Conservation (phyloP, 441 rosid species). For the Erysimum pusillum region DNA sequence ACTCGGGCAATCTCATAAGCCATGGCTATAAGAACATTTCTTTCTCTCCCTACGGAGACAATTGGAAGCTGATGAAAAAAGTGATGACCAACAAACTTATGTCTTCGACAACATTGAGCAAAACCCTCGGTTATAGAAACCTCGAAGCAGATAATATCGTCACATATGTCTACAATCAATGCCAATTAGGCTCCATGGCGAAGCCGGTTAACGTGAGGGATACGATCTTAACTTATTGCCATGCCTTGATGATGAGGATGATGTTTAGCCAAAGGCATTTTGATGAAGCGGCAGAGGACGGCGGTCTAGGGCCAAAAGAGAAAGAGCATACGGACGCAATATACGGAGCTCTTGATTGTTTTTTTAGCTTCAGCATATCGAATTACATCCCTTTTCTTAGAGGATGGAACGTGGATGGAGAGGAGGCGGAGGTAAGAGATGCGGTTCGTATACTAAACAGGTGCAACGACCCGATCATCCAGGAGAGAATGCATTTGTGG, state of each 20-base stretch:
- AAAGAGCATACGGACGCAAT: conserved; percentile 52
- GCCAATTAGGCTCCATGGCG: neutral
- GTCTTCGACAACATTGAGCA: conserved; percentile 37
- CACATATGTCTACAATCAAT: conserved; percentile 30
- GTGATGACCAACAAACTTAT: conserved; percentile 45
- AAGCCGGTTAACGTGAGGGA: conserved; percentile 47
- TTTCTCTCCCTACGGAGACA: conserved; percentile 39
- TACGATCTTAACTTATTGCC: conserved; percentile 31
- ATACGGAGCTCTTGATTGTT: conserved; percentile 38
- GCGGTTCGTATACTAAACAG: conserved; percentile 17
- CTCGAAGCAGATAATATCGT: no score
- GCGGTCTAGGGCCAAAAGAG: conserved; percentile 49
- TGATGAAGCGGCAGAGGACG: conserved; percentile 37
- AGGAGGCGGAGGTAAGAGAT: conserved; percentile 39
- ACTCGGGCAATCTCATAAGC: neutral
- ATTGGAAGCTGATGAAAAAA: conserved; percentile 56
- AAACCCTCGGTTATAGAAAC: neutral
- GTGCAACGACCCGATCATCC: conserved; percentile 44
- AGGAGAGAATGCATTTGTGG: conserved; percentile 45
- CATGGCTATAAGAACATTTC: conserved; percentile 23
- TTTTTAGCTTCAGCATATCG: conserved; percentile 45
- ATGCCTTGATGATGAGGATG: conserved; percentile 53
- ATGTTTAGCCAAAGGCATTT: conserved; percentile 51
- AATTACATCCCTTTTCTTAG: conserved; percentile 52
- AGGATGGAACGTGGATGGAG: conserved; percentile 51